phyloP scores from a whole-genome alignment of 2,329 filamentous ascomycete species.

The Elsinoe arachidis region DNA sequence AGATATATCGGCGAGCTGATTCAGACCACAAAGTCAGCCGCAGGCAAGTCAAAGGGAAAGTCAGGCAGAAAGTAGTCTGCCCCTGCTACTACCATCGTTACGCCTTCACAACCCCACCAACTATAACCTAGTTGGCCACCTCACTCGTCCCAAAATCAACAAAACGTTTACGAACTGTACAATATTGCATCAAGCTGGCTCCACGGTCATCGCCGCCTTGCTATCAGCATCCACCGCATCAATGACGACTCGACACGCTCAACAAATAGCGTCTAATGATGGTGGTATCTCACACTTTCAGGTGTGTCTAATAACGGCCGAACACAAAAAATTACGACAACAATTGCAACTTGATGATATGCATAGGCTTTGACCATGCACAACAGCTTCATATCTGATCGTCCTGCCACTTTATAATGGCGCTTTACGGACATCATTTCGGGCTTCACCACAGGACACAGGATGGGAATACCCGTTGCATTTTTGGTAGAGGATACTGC shows the following conservation, averaged over 20 bases:
- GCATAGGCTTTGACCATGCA: not conserved
- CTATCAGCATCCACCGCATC: not conserved
- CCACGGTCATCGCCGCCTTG: not conserved
- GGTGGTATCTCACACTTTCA: not conserved
- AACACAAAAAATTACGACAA: not conserved
- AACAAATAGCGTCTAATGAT: not conserved
- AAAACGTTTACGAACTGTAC: not conserved
- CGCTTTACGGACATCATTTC: not conserved
- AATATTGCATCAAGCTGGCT: not conserved
- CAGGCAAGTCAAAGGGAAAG: constrained; percentile 43
- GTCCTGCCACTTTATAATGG: not conserved
- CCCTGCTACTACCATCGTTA: not conserved
- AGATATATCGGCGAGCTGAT: constrained; percentile 97
- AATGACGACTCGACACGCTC: not conserved
- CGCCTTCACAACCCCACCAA: not conserved
- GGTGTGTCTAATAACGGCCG: not conserved
- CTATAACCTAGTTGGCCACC: not conserved
- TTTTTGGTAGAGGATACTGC: not conserved
- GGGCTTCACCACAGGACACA: not conserved
- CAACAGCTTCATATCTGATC: not conserved
- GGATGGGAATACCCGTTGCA: not conserved
- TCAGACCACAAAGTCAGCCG: constrained; percentile 55
- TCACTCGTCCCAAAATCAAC: not conserved
- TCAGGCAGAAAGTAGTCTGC: constrained; percentile 16
- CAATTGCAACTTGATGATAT: not conserved